Evolutionary conservation across 495 filamentous ascomycete species (phyloP), one percentile per base, ranked within the genome.

Genomic region (Tuber indicum): DNA sequence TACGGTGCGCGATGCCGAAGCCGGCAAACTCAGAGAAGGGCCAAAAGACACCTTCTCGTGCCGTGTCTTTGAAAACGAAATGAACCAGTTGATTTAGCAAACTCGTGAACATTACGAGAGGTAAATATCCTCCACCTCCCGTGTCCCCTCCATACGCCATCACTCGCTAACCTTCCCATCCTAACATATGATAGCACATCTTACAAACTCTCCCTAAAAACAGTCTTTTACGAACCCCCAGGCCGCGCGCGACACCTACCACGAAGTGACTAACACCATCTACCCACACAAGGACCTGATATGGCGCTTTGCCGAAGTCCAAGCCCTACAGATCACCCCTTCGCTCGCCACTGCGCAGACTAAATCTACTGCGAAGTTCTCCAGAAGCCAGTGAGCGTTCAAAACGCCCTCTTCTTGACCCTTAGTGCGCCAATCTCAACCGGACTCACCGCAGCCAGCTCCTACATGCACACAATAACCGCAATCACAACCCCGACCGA

Each of bases 281-380:
- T 89, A 91, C 78, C 94, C 97, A 90, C 93, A 97, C 87, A 89
- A 89, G 77, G 90, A 92, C 79, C 86, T 94, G 52, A 86, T 93
- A 21, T 82, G 87, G 77, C 88, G 90, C 79, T 99, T 97, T 84
- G 89, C 96, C 76, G 90, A 94, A 84, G 88, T 96, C n/a, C 95
- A 98, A 85, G 91, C 92, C 73, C 87, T 96, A 58, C 86, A 95
- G 78, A 86, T 97, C 73, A 88, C 90, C 14, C 91, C 45, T 91
- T 95, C 78, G 91, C 94, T 16, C 96, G 96, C 73, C 96, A 98
- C 86, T 99, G 94, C 92, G 87, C 93, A 73, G 96, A 98, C 81
- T 92, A 96, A 84, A 89, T 99, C 82, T 98, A 93, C 92, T 89
- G 90, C 49, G 93, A 98, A 85, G 88, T 98, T 16, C 90, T 99